Conservation (phyloP, 306 rosid species). For the Quercus dentata region DNA sequence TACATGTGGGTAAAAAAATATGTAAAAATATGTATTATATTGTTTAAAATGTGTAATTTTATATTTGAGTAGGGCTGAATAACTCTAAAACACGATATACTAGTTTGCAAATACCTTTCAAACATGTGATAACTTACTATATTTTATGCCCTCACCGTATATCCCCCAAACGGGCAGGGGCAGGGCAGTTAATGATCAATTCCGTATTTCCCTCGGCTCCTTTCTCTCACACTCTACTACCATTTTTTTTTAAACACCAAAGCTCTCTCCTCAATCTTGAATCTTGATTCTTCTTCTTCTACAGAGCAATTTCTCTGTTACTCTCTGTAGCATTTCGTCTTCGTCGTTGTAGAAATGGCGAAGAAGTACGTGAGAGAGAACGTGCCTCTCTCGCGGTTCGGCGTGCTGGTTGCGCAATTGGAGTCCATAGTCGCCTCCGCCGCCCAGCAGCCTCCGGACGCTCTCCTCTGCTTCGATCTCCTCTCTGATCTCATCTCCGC, state of each 20-base stretch:
- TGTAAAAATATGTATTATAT: too few species aligned
- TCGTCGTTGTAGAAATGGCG: constrained; percentile 36
- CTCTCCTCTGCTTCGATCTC: constrained; percentile 97
- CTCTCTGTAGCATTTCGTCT: neutral
- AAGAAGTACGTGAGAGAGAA: constrained; percentile 47
- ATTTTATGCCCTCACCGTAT: too few species aligned
- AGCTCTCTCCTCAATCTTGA: neutral
- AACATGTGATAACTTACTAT: too few species aligned
- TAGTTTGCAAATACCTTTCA: too few species aligned
- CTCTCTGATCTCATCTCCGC: constrained; percentile 97
- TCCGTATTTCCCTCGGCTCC: neutral
- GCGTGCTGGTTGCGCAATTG: constrained; percentile 90
- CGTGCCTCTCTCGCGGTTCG: constrained; percentile 90
- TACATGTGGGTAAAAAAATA: too few species aligned
- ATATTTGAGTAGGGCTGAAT: too few species aligned
- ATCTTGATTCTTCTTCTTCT: neutral
- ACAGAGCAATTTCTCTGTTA: neutral
- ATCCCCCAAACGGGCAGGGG: too few species aligned
- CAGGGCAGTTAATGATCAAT: too few species aligned
- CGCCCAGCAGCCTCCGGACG: constrained; percentile 77
- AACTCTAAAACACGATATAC: too few species aligned
- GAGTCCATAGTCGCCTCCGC: constrained; percentile 96
- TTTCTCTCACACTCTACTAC: neutral
- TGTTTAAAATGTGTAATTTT: too few species aligned
- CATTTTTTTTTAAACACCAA: neutral